Percentiles rank a stretch among this genome's conserved stretches.
These are phyloP conservation scores for Rubroshorea leprosula DNA, from an alignment of 345 rosid genomes.

Conservation along the genomic window DNA sequence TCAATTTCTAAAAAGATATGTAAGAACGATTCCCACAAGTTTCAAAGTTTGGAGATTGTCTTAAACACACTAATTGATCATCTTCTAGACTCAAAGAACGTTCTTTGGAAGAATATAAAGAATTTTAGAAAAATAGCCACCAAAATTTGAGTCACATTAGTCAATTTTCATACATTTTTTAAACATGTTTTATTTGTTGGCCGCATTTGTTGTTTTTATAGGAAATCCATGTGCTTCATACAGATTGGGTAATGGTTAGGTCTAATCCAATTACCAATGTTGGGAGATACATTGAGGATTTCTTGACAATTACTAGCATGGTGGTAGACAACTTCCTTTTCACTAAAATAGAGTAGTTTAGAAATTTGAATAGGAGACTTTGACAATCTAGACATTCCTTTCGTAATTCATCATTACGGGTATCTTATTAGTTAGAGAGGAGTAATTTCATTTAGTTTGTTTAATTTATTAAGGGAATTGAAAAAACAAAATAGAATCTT, in stretches of 20 bases:
- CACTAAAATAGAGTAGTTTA: slow-evolving; percentile 1
- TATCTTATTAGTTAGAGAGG: too few relatives aligned
- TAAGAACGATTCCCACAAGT: slow-evolving; percentile 7
- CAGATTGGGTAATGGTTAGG: slow-evolving; percentile 18
- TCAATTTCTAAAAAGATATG: slow-evolving; percentile 8
- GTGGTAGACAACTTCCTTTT: slow-evolving; percentile 15
- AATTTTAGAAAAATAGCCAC: background rate
- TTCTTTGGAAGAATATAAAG: background rate
- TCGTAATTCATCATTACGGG: too few relatives aligned
- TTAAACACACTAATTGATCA: slow-evolving; percentile 12
- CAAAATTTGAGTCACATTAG: background rate
- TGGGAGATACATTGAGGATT: background rate
- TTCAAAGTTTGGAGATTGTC: slow-evolving; percentile 6
- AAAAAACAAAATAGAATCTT: too few relatives aligned
- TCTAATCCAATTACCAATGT: slow-evolving; percentile 9
- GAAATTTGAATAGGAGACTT: too few relatives aligned
- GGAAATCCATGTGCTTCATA: background rate
- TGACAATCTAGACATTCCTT: too few relatives aligned
- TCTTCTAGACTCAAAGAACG: slow-evolving; percentile 9
- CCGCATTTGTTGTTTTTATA: background rate
- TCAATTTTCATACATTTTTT: background rate
- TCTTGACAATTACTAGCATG: background rate
- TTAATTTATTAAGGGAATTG: too few relatives aligned
- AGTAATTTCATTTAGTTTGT: too few relatives aligned
- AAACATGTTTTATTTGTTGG: background rate